Percentiles rank a stretch among this genome's conserved stretches.
These are phyloP conservation scores for Zygoascus bituminiphila DNA, from an alignment of 805 yeast genomes.

Conservation along the genomic window DNA sequence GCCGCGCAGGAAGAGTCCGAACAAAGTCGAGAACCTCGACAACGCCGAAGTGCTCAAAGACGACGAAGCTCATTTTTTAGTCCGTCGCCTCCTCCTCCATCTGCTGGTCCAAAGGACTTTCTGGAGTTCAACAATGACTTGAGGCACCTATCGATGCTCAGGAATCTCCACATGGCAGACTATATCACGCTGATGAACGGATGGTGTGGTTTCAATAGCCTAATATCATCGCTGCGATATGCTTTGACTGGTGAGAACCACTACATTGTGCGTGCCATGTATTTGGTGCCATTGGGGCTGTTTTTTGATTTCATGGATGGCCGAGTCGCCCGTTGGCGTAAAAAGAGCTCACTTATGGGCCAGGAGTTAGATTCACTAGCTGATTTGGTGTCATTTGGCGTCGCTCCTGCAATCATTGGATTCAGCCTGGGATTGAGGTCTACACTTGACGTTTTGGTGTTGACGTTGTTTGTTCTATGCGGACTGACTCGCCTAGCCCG, in stretches of 20 bases:
- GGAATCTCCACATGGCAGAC: conserved; percentile 82
- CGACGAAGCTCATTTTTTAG: background rate
- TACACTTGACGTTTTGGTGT: conserved; percentile 65
- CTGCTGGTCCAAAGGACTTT: conserved; percentile 37
- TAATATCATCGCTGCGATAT: conserved; percentile 76
- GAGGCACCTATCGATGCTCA: conserved; percentile 75
- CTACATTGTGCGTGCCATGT: conserved; percentile 71
- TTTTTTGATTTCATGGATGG: conserved; percentile 97
- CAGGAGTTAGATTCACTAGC: conserved; percentile 97
- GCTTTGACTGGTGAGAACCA: conserved; percentile 57
- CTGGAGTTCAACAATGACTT: conserved; percentile 72
- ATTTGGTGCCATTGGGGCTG: conserved; percentile 81
- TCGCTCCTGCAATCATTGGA: conserved; percentile 90
- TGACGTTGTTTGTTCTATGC: conserved; percentile 82
- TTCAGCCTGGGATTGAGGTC: conserved; percentile 85
- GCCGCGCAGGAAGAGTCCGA: too few relatives aligned
- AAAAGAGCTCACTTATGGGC: conserved; percentile 88
- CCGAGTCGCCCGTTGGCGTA: conserved; percentile 88
- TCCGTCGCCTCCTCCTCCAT: conserved; percentile 21
- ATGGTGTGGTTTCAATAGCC: conserved; percentile 85
- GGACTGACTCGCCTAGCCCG: conserved; percentile 92
- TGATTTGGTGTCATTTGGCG: conserved; percentile 89
- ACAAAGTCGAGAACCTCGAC: background rate
- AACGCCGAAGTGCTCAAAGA: background rate
- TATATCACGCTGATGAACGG: conserved; percentile 92